Percentiles rank a stretch among this genome's conserved stretches.
Conservation (phyloP, 2,329 filamentous ascomycete species). For the Graphiopsis chlorocephala region DNA sequence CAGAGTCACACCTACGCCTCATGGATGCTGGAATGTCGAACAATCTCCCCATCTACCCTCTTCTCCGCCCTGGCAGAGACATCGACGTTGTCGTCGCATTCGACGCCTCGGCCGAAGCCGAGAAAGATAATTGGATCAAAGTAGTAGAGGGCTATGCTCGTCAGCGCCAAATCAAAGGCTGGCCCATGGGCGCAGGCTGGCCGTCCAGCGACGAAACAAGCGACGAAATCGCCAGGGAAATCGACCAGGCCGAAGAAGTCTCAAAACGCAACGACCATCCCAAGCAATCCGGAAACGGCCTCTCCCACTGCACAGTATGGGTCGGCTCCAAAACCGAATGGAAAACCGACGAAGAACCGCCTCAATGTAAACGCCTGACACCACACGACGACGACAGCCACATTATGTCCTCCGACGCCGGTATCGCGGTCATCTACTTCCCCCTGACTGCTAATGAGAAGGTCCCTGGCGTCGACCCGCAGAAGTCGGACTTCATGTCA, state of each 20-base stretch:
- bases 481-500: constrained; percentile 78
- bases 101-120: constrained; percentile 89
- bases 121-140: constrained; percentile 92
- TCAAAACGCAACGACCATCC: constrained; percentile 49
- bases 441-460: constrained; percentile 82
- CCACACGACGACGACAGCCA: constrained; percentile 49
- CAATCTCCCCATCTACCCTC: constrained; percentile 91
- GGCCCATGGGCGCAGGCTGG: constrained; percentile 95
- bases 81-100: constrained; percentile 91
- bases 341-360: constrained; percentile 39
- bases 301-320: constrained; percentile 94
- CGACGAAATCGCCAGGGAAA: constrained; percentile 60
- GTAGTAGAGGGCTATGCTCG: constrained; percentile 90
- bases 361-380: constrained; percentile 46
- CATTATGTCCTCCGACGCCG: constrained; percentile 55
- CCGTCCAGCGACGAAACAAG: constrained; percentile 61
- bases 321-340: constrained; percentile 55
- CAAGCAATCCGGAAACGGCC: constrained; percentile 42
- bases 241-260: constrained; percentile 50
- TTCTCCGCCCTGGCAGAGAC: constrained; percentile 81
- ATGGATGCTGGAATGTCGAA: constrained; percentile 99
- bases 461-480: constrained; percentile 78
- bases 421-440: constrained; percentile 86
- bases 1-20: constrained; percentile 59
- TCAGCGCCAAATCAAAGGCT: constrained; percentile 87